These are phyloP conservation scores for Termitomyces sp. DNA, from an alignment of 768 basidiomycete genomes.

Conservation along the genomic window DNA sequence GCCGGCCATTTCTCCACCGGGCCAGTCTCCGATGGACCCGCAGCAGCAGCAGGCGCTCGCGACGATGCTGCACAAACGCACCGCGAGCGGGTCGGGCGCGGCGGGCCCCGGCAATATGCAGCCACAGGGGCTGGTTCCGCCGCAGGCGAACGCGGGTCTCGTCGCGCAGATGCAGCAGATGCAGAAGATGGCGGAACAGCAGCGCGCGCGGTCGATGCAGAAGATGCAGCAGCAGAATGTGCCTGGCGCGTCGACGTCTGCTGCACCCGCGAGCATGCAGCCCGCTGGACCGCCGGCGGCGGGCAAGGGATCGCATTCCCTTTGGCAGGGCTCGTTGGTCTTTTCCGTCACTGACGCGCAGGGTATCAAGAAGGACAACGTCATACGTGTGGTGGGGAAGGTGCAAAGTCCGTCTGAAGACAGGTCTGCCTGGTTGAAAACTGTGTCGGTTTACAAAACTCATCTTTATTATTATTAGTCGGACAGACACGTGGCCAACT, in stretches of 20 bases:
- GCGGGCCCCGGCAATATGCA: neutral
- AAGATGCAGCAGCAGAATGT: slow-evolving; percentile 5
- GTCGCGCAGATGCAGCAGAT: slow-evolving; percentile 46
- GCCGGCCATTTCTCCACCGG: neutral
- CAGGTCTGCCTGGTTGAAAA: slow-evolving; percentile 17
- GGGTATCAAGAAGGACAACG: slow-evolving; percentile 35
- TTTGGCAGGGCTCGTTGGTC: slow-evolving; percentile 45
- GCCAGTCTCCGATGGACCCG: slow-evolving; percentile 14
- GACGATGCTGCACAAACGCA: slow-evolving; percentile 16
- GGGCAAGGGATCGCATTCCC: slow-evolving; percentile 1
- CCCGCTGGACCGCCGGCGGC: neutral
- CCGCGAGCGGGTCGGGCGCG: slow-evolving; percentile 8
- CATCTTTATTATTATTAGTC: slow-evolving; percentile 27
- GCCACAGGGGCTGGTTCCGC: slow-evolving; percentile 4
- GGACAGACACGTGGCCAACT: slow-evolving; percentile 47
- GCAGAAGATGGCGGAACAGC: slow-evolving; percentile 44
- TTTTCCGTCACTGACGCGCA: slow-evolving; percentile 34
- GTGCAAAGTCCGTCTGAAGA: slow-evolving; percentile 23
- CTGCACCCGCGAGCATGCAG: neutral
- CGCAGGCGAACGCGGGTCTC: slow-evolving; percentile 10
- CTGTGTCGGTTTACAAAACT: neutral
- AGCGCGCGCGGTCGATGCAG: slow-evolving; percentile 19
- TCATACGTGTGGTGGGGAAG: slow-evolving; percentile 31
- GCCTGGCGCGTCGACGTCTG: neutral
- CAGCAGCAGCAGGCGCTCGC: slow-evolving; percentile 20